Conservation (phyloP, 78 protist genomes). For the Dictyostelium brefeldianum region DNA sequence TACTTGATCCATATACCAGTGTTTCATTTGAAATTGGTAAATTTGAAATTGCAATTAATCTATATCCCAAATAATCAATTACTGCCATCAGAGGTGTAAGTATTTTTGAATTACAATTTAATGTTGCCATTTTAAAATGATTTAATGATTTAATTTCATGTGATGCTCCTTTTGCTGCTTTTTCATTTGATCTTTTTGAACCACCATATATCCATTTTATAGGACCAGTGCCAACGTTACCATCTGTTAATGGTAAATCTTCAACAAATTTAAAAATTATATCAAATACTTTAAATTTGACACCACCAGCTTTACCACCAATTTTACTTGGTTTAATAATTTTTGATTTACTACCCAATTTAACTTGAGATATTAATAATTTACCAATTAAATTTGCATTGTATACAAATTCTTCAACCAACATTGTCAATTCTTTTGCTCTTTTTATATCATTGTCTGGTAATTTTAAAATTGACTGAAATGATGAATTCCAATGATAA, state of each 20-base stretch:
- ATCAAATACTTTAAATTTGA: conserved; percentile 42
- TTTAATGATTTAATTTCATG: conserved; percentile 64
- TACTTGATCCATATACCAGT: conserved; percentile 78
- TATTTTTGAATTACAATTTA: not conserved
- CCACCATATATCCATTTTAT: conserved; percentile 61
- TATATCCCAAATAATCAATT: conserved; percentile 77
- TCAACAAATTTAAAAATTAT: conserved; percentile 71
- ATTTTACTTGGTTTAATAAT: conserved; percentile 54
- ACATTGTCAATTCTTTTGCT: conserved; percentile 23
- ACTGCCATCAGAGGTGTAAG: conserved; percentile 72
- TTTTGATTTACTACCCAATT: conserved; percentile 51
- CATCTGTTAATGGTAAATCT: conserved; percentile 13
- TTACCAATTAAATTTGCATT: conserved; percentile 79
- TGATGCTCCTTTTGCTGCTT: conserved; percentile 57
- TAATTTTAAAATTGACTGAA: conserved; percentile 12
- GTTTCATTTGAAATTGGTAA: conserved; percentile 69
- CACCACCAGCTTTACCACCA: conserved; percentile 85
- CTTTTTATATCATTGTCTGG: conserved; percentile 10
- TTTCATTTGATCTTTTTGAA: conserved; percentile 30
- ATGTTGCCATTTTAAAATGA: conserved; percentile 29
- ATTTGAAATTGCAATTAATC: conserved; percentile 57
- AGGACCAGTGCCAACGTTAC: not conserved
- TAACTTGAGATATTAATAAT: conserved; percentile 75
- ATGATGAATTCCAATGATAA: conserved; percentile 44
- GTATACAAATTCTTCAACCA: conserved; percentile 68